These are phyloP conservation scores for Rhynchosporium graminicola DNA, from an alignment of 2,329 filamentous ascomycete genomes.

Conservation along the genomic window DNA sequence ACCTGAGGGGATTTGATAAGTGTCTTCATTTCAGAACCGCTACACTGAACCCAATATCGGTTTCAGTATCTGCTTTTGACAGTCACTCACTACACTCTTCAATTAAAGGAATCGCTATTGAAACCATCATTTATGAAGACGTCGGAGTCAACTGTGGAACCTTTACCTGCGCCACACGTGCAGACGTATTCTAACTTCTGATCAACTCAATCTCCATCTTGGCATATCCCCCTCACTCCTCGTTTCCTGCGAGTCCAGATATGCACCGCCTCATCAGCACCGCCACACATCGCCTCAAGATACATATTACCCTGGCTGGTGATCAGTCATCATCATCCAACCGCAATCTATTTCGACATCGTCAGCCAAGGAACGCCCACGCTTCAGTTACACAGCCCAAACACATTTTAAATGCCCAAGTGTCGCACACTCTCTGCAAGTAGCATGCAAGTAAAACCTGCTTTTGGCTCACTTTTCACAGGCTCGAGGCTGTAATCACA, in stretches of 20 bases:
- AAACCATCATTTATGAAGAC: too few relatives aligned
- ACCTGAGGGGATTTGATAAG: too few relatives aligned
- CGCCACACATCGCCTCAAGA: slow-evolving; percentile 11
- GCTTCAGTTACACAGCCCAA: not conserved
- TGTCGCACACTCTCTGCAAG: not conserved
- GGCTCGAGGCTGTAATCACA: not conserved
- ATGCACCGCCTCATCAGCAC: slow-evolving; percentile 3
- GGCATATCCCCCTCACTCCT: not conserved
- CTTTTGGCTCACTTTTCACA: not conserved
- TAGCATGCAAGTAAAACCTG: not conserved
- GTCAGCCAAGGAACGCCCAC: slow-evolving; percentile 15
- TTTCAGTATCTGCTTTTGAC: too few relatives aligned
- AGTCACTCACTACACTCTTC: too few relatives aligned
- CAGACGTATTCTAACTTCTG: too few relatives aligned
- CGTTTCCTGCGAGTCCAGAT: not conserved
- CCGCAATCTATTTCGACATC: not conserved
- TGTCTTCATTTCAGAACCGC: too few relatives aligned
- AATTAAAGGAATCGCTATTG: too few relatives aligned
- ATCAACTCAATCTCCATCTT: not conserved
- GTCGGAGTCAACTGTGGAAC: too few relatives aligned
- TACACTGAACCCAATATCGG: too few relatives aligned
- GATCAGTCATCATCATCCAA: slow-evolving; percentile 1
- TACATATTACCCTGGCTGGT: not conserved
- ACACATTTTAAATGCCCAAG: not conserved
- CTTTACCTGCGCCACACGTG: too few relatives aligned